Evolutionary conservation across 495 filamentous ascomycete species (phyloP), one percentile per base, ranked within the genome.

Genomic region (Tuber brumale): DNA sequence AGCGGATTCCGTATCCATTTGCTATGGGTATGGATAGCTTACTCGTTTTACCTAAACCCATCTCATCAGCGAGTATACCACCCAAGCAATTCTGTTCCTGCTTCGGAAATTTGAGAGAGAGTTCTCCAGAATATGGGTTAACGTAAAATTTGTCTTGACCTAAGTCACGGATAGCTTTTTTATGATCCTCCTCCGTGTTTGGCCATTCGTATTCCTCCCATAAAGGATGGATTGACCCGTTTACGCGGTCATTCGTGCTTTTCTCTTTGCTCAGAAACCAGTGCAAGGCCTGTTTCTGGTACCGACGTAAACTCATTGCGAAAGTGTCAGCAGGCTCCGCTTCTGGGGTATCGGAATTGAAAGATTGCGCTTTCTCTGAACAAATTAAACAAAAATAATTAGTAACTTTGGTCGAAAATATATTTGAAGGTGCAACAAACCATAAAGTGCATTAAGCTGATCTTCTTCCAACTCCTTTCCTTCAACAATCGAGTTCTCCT

Each of bases 181-280:
- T 77, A 4, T 92, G 90, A 18, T 97, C 73, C 12, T 91, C 88
- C 70, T 92, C 88, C 77, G 94, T 93, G 75, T 98, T 93, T 1
- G 96, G 95, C 93, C 94, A 99, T 21, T 81, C 79, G 76, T 98
- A 99, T 84, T 98, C 92, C 85, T 99, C 95, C 95, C 95, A 99
- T 9, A 99, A 84, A 18, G 95, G 95, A 85, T 99, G 94, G 93
- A 99, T 97, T 2, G 94, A 97, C 27, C 88, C 86, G 74, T 89
- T 90, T 72, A 91, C 88, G 5, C 79, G 77, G 23, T 79, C 69
- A 51, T 80, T 70, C 10, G 75, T 73, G 73, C 96, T 89, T 81
- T 89, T 94, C 84, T 99, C 95, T 82, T 99, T 99, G 8, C 90
- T 88, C 69, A 98, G 85, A 92, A 99, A 96, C 95, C 95, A 98